Base-by-base conservation (phyloP, 306 rosid species). In the Prinsepia uniflora region DNA sequence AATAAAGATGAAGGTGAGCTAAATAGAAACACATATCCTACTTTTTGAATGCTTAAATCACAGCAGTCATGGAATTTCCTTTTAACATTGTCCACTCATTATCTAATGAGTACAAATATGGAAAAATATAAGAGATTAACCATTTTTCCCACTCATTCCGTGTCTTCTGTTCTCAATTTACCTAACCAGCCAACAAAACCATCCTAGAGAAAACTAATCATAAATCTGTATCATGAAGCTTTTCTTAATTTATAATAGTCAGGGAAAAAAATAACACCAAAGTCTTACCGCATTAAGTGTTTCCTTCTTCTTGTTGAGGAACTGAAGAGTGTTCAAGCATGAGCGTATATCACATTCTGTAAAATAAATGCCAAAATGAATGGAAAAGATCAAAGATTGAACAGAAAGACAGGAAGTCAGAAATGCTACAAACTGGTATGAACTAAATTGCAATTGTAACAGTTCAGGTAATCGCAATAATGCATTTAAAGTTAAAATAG, bases 321-420 rank as follows among this genome's bases (percentile, higher is more conserved):
- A 93, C 70, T 93, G 98, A 72, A 93, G 92, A 36, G 97, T 90
- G 78, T 93, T 93, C 88, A 93, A 87, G 86, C 98, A 90, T 67
- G 97, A 93, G 72, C 98, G 96, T 68, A 93, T 93, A 83, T 93
- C 98, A 65, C 96, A 88, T 84, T 84, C 98, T 93, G 96, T 53
- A 75, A 80, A 43, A 53, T 47, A 68, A 56, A 76, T 55, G 41
- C 53, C 46, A 20, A 42, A 72, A 58, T 75, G 58, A 75, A 73
- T 67, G 63, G 22, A 68, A 78, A 73, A n/a, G n/a, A 60, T n/a
- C 46, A 48, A 67, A 52, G 39, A 18, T 50, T 52, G 18, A 39
- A 39, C 53, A 68, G 44, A 68, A 68, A 36, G 44, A 34, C 15
- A 10, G 17, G 30, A 17, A 22, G 34, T 55, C 30, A 19, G 39